Conservation (phyloP, 106 monocot species). For the Dendrobium catenatum region DNA sequence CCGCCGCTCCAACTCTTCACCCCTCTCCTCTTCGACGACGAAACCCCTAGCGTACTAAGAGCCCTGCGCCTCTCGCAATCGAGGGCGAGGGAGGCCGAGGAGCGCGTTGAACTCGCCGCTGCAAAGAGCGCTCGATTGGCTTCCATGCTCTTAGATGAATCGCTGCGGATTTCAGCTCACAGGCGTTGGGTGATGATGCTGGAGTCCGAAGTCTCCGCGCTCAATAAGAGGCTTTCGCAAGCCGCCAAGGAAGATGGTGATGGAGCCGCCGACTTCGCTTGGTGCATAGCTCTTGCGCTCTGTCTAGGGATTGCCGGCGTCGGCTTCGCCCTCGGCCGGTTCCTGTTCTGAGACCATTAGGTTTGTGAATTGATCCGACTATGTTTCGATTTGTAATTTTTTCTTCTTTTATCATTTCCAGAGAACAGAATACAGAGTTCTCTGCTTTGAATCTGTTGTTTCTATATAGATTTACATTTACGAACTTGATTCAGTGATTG, state of each 20-base stretch:
- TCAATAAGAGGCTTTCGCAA: slow-evolving; percentile 13
- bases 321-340: slow-evolving; percentile 21
- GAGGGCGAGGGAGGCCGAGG: slow-evolving; percentile 74
- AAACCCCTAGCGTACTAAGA: slow-evolving; percentile 21
- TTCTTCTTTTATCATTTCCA: no score
- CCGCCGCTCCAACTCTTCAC: slow-evolving; percentile 34
- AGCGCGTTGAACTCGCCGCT: slow-evolving; percentile 17
- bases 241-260: neutral
- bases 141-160: slow-evolving; percentile 40
- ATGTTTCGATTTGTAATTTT: no score
- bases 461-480: no score
- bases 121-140: slow-evolving; percentile 17
- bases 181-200: slow-evolving; percentile 53
- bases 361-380: no score
- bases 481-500: no score
- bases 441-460: no score
- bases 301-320: slow-evolving; percentile 24
- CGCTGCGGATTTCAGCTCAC: slow-evolving; percentile 40
- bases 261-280: neutral
- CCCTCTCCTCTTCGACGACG: slow-evolving; percentile 2
- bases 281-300: slow-evolving; percentile 15
- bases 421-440: no score
- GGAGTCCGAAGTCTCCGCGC: slow-evolving; percentile 35
- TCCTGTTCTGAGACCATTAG: no score
- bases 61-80: slow-evolving; percentile 76